phyloP scores from a whole-genome alignment of 192 early-diverging fungal species.

The Mycoemilia scoparia region DNA sequence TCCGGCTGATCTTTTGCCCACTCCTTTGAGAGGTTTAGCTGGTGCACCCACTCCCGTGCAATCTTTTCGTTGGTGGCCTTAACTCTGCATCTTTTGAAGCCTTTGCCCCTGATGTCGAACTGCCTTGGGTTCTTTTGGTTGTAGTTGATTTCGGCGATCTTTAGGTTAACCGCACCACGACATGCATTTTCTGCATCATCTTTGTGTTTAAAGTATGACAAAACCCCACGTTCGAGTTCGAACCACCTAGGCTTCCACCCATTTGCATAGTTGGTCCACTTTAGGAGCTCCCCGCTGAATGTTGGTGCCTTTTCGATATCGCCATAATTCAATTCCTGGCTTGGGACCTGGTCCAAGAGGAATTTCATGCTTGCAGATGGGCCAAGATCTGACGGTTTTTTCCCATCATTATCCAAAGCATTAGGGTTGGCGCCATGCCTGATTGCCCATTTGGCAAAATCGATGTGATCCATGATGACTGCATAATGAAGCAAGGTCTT shows the following conservation, averaged over 20 bases:
- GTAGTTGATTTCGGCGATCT: slow-evolving; percentile 44
- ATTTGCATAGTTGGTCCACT: slow-evolving; percentile 74
- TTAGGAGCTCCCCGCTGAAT: slow-evolving; percentile 34
- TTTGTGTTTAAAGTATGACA: slow-evolving; percentile 69
- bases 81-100: slow-evolving; percentile 50
- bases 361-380: too few species aligned
- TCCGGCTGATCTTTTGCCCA: slow-evolving; percentile 33
- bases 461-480: slow-evolving; percentile 36
- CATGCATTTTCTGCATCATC: slow-evolving; percentile 57
- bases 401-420: slow-evolving; percentile 44
- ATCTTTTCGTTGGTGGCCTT: slow-evolving; percentile 44
- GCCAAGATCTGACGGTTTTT: slow-evolving; percentile 36
- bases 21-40: slow-evolving; percentile 58
- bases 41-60: slow-evolving; percentile 68
- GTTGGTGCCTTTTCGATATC: slow-evolving; percentile 36
- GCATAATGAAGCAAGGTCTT: slow-evolving; percentile 53
- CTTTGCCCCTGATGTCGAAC: slow-evolving; percentile 66
- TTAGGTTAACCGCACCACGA: slow-evolving; percentile 61
- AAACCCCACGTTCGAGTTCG: slow-evolving; percentile 55
- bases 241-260: slow-evolving; percentile 71
- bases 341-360: slow-evolving; percentile 33
- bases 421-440: slow-evolving; percentile 58
- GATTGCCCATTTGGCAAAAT: slow-evolving; percentile 49
- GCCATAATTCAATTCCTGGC: slow-evolving; percentile 29
- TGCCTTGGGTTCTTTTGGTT: slow-evolving; percentile 42